Percentiles rank a stretch among this genome's conserved stretches.
Evolutionary conservation across 805 yeast genomes (phyloP).

Genomic region (Saccharomycopsis malanga): DNA sequence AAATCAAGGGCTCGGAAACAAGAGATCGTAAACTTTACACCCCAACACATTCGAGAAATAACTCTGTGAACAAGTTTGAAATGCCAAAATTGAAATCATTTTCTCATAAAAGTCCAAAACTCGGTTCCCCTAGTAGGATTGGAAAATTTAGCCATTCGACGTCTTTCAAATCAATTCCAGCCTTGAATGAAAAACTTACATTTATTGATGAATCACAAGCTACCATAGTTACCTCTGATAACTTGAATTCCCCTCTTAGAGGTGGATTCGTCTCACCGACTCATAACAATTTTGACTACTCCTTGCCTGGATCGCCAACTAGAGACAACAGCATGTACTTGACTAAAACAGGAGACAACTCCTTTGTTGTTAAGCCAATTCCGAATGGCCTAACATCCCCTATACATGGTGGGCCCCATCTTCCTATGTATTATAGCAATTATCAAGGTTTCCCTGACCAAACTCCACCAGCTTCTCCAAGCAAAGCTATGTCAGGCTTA

Average conservation of each 20-base stretch:
- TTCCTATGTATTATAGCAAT: background rate
- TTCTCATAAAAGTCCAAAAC: slow-evolving; percentile 15
- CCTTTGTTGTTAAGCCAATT: slow-evolving; percentile 8
- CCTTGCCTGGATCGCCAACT: slow-evolving; percentile 7
- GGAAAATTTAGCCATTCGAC: slow-evolving; percentile 12
- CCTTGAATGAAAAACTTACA: slow-evolving; percentile 19
- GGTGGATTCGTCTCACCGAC: slow-evolving; percentile 2
- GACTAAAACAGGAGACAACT: slow-evolving; percentile 4
- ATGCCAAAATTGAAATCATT: slow-evolving; percentile 21
- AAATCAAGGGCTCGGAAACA: slow-evolving; percentile 4
- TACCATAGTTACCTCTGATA: background rate
- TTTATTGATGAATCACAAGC: slow-evolving; percentile 13
- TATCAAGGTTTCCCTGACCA: background rate
- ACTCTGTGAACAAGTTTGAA: slow-evolving; percentile 14
- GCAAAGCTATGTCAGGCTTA: slow-evolving; percentile 9
- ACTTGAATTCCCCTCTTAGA: background rate
- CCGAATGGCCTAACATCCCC: background rate
- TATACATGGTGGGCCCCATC: background rate
- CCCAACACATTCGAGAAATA: slow-evolving; percentile 12
- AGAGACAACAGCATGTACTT: background rate
- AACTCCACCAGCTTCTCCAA: slow-evolving; percentile 20
- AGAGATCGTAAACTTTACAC: background rate
- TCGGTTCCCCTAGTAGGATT: slow-evolving; percentile 18
- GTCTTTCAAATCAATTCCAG: slow-evolving; percentile 18
- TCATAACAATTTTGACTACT: background rate